Conservation (phyloP, 2,329 filamentous ascomycete genomes). For the Trichophyton equinum region DNA sequence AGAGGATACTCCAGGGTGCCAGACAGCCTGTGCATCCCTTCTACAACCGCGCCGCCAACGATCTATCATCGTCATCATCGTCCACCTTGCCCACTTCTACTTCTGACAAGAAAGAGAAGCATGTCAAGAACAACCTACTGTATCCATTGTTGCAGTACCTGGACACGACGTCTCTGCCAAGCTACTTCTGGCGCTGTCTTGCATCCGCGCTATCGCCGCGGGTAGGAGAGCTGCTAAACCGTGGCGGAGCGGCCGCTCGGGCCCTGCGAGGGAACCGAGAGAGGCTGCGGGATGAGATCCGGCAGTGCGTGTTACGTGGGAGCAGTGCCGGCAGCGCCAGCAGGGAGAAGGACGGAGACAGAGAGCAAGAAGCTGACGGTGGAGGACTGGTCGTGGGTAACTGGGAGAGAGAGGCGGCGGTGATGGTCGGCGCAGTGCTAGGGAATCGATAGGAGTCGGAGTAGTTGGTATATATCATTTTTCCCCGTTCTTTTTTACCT, state of each 20-base stretch:
- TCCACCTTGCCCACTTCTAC: conserved; percentile 2
- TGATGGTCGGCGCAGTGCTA: conserved; percentile 81
- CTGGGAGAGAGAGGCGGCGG: conserved; percentile 86
- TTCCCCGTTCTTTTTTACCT: background rate
- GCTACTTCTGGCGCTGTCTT: conserved; percentile 87
- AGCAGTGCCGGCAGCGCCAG: conserved; percentile 43
- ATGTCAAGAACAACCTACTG: conserved; percentile 44
- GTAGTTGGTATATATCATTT: background rate
- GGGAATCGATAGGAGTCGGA: background rate
- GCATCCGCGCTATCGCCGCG: conserved; percentile 62
- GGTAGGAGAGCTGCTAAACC: conserved; percentile 71
- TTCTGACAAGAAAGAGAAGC: conserved; percentile 8
- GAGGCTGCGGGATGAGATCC: conserved; percentile 61
- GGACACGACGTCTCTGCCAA: conserved; percentile 75
- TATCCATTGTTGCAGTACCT: conserved; percentile 62
- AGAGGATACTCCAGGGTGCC: conserved; percentile 58
- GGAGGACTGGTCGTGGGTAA: conserved; percentile 35
- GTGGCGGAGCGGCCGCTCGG: conserved; percentile 72
- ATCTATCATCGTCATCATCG: conserved; percentile 12
- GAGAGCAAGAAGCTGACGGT: conserved; percentile 22
- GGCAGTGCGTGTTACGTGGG: conserved; percentile 70
- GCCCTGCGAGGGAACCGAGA: conserved; percentile 66
- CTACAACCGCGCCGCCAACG: conserved; percentile 16
- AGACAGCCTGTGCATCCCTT: conserved; percentile 59
- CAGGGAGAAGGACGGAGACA: conserved; percentile 26